These are phyloP conservation scores for Peziza echinospora DNA, from an alignment of 495 filamentous ascomycete genomes.

Conservation along the genomic window DNA sequence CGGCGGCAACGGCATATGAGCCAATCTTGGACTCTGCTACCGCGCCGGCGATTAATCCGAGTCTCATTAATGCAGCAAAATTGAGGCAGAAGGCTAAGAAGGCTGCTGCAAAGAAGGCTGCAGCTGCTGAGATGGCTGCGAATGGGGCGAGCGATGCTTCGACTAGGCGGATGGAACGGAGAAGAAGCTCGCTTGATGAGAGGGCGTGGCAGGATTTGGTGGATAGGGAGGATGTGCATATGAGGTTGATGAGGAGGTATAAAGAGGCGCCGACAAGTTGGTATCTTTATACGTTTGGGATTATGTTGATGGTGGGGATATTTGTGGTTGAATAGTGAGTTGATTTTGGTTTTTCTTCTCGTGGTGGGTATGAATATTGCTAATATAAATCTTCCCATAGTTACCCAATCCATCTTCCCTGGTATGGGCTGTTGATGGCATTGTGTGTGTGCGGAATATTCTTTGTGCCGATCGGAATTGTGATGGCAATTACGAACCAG, in stretches of 20 bases:
- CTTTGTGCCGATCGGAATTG: constrained; percentile 61
- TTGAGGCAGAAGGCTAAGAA: not conserved
- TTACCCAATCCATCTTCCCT: constrained; percentile 52
- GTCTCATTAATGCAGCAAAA: not conserved
- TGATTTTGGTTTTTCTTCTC: not conserved
- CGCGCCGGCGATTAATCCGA: constrained; percentile 5
- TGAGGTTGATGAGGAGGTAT: constrained; percentile 52
- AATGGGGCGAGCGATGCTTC: constrained; percentile 1
- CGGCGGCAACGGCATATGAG: constrained; percentile 26
- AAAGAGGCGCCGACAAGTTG: constrained; percentile 55
- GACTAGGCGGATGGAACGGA: constrained; percentile 2
- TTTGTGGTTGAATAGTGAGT: constrained; percentile 61
- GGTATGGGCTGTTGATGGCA: constrained; percentile 58
- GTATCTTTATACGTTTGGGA: constrained; percentile 47
- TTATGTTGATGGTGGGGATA: constrained; percentile 52
- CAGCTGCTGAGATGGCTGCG: no score
- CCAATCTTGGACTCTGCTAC: constrained; percentile 20
- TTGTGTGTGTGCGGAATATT: constrained; percentile 48
- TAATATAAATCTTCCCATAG: constrained; percentile 20
- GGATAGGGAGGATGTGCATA: constrained; percentile 51
- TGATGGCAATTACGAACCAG: constrained; percentile 72
- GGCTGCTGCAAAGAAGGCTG: constrained; percentile 1
- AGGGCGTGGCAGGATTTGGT: constrained; percentile 33
- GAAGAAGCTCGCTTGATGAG: constrained; percentile 5
- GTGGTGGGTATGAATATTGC: not conserved